Base-by-base conservation (phyloP, 805 yeast genomes). In the Nakazawaea anatomiae region DNA sequence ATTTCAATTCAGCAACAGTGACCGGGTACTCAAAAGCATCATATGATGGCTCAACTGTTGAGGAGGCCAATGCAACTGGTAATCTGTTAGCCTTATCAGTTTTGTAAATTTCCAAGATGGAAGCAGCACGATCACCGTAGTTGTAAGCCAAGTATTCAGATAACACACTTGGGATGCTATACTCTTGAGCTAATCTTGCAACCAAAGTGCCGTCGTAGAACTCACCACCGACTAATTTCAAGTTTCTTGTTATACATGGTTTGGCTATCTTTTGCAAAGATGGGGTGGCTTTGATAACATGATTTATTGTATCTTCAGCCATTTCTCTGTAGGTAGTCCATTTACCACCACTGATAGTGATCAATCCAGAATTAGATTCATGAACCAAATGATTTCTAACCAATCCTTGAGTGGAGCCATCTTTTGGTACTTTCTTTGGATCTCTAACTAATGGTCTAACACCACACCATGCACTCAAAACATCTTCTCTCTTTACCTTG, bases 301-400 rank as follows among this genome's bases (percentile, higher is more conserved):
- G 81, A 67, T 88, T 84, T 44, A 91, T 83, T 43, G 96, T 88
- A 72, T 92, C 96, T 72, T 91, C 84, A 27, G 97, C 96, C 97
- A 91, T 91, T 73, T 89, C 96, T 73, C 97, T 80, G 75, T 91
- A 92, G 38, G 98, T 91, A 49, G 98, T 91, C 98, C 98, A 91
- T 73, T 91, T 91, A 67, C 98, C 98, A 62, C 97, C 98, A 18
- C 96, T 85, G 58, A 91, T 87, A 39, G 98, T 91, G 39, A 91
- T 75, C 58, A 91, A 77, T 29, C 92, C 94, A 51, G 86, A 76
- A 52, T 76, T 82, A 11, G 63, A 57, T 32, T 80, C 75, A 61
- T 85, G 78, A 50, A 91, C 77, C 60, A 91, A 75, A 69, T 91
- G 98, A 58, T 88, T 86, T 73, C 98, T 85, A 42, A 91, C 98